Evolutionary conservation across 768 basidiomycete species (phyloP).

Genomic region (Royoungia palumana): DNA sequence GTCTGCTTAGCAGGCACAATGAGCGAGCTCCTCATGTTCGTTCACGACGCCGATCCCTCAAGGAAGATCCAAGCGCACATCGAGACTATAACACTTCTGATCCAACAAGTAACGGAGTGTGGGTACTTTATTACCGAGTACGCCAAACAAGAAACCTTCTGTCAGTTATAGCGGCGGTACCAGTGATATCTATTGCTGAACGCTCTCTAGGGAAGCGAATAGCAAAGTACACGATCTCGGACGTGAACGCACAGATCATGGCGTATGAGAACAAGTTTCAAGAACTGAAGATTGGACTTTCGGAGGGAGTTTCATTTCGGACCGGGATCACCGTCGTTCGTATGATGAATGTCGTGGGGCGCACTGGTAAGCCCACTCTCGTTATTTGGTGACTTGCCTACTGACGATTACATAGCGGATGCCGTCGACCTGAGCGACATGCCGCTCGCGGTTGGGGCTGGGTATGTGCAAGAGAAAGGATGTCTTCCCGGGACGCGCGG

Average conservation of each 20-base stretch:
- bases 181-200: background rate
- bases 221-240: slow-evolving; percentile 14
- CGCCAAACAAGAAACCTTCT: slow-evolving; percentile 14
- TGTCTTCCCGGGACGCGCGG: too few species aligned
- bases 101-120: slow-evolving; percentile 23
- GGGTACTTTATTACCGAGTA: slow-evolving; percentile 25
- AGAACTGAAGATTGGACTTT: slow-evolving; percentile 16
- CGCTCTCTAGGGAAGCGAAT: slow-evolving; percentile 11
- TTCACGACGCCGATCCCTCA: slow-evolving; percentile 7
- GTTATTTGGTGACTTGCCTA: background rate
- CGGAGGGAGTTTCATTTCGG: slow-evolving; percentile 14
- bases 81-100: slow-evolving; percentile 5
- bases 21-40: slow-evolving; percentile 13
- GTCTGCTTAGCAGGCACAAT: slow-evolving; percentile 19
- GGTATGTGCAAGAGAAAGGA: too few species aligned
- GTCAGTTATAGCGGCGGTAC: too few species aligned
- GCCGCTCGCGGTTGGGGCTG: too few species aligned
- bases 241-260: slow-evolving; percentile 17
- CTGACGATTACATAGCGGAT: slow-evolving; percentile 8
- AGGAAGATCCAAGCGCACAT: slow-evolving; percentile 8
- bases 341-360: slow-evolving; percentile 15
- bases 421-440: too few species aligned
- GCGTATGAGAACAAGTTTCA: slow-evolving; percentile 17
- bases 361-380: slow-evolving; percentile 1
- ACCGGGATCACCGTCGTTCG: slow-evolving; percentile 19